These are phyloP conservation scores for Suillus clintonianus DNA, from an alignment of 768 basidiomycete genomes.

Conservation along the genomic window DNA sequence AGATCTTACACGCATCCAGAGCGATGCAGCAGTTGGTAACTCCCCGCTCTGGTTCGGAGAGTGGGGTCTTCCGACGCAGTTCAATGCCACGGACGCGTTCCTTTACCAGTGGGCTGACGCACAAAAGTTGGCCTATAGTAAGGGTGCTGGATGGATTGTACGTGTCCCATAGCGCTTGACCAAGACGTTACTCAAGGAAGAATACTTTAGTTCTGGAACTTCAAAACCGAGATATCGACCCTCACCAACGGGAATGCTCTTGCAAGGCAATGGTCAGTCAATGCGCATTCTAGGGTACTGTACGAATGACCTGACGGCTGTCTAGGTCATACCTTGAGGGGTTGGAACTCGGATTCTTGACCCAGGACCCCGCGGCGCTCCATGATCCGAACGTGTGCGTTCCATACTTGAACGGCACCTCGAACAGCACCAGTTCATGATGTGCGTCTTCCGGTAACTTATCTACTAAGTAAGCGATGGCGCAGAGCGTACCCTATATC, in stretches of 20 bases:
- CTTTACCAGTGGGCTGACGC: constrained; percentile 72
- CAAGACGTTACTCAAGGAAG: not conserved
- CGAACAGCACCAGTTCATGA: constrained; percentile 15
- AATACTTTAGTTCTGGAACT: constrained; percentile 62
- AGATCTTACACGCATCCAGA: constrained; percentile 63
- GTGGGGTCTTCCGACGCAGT: constrained; percentile 67
- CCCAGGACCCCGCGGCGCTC: constrained; percentile 54
- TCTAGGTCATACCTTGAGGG: constrained; percentile 75
- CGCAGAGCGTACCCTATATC: not conserved
- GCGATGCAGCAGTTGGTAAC: constrained; percentile 45
- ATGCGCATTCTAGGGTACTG: constrained; percentile 2
- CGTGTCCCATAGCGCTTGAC: constrained; percentile 23
- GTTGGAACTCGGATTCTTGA: constrained; percentile 58
- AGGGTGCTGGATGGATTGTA: constrained; percentile 69
- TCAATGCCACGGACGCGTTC: constrained; percentile 63
- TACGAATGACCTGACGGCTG: not conserved
- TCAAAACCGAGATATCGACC: constrained; percentile 64
- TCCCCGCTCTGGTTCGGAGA: constrained; percentile 58
- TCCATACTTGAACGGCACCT: constrained; percentile 33
- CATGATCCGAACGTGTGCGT: constrained; percentile 60
- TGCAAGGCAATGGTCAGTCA: constrained; percentile 64
- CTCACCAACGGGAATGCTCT: constrained; percentile 44
- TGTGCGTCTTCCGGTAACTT: not conserved
- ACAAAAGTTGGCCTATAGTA: constrained; percentile 65
- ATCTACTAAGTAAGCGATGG: not conserved